Percentiles rank a stretch among this genome's conserved stretches.
These are phyloP conservation scores for Monsonia emarginata DNA, from an alignment of 441 rosid genomes.

Conservation along the genomic window DNA sequence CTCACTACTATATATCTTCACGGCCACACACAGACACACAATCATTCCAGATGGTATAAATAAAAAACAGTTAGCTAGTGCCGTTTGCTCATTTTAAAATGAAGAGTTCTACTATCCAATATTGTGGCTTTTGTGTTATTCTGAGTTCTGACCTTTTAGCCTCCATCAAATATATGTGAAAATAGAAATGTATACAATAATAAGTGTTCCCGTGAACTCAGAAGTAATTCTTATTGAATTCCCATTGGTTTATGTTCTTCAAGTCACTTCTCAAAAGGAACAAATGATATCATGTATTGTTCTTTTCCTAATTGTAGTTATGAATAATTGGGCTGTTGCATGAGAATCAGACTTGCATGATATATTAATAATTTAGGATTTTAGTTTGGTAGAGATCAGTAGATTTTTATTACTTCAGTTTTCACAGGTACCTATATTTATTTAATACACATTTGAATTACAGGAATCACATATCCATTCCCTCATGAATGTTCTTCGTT, in stretches of 20 bases:
- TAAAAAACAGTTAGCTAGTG: not conserved
- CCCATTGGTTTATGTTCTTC: no score
- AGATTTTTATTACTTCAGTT: not conserved
- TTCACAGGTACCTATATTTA: not conserved
- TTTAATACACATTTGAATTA: slow-evolving; percentile 28
- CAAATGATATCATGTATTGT: no score
- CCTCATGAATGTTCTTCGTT: slow-evolving; percentile 91
- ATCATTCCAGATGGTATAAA: no score
- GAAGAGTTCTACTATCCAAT: not conserved
- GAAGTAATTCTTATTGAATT: no score
- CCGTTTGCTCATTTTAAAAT: not conserved
- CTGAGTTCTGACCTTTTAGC: not conserved
- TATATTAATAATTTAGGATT: not conserved
- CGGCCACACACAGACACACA: no score
- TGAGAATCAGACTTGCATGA: not conserved
- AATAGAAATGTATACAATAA: not conserved
- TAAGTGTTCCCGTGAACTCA: no score
- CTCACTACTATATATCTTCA: not conserved
- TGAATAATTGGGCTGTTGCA: slow-evolving; percentile 1
- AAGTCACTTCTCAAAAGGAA: no score
- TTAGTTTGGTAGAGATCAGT: not conserved
- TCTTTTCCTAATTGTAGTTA: no score
- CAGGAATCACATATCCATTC: slow-evolving; percentile 87
- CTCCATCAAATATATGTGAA: no score
- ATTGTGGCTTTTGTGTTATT: not conserved